These are phyloP conservation scores for Linum lewisii DNA, from an alignment of 345 rosid species.

Conservation along the genomic window DNA sequence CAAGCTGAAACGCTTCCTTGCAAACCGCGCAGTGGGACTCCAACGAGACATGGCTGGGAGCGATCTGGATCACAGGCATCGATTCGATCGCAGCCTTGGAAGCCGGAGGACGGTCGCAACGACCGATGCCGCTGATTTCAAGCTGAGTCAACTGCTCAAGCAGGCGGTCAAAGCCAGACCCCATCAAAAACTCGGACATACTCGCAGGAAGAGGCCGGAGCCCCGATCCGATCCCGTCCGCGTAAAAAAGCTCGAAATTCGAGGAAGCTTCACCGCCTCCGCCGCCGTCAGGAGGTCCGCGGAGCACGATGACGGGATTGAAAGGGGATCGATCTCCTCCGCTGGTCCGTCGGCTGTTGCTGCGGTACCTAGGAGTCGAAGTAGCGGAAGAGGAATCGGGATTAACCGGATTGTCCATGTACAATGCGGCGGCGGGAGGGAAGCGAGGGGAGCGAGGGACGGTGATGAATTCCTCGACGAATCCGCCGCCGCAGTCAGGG, in stretches of 20 bases:
- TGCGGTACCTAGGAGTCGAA: no score
- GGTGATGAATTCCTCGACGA: neutral
- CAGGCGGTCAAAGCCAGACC: slow-evolving; percentile 77
- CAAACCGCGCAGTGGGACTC: slow-evolving; percentile 91
- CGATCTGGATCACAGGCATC: slow-evolving; percentile 54
- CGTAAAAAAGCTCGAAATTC: slow-evolving; percentile 64
- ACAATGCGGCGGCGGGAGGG: neutral
- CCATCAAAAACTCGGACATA: slow-evolving; percentile 77
- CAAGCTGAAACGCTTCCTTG: slow-evolving; percentile 63
- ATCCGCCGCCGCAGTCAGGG: neutral
- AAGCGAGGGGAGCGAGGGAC: neutral
- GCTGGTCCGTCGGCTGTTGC: neutral
- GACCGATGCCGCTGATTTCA: slow-evolving; percentile 48
- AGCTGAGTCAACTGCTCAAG: slow-evolving; percentile 74
- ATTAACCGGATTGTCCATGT: neutral
- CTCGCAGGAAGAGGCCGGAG: slow-evolving; percentile 66
- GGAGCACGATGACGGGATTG: slow-evolving; percentile 3
- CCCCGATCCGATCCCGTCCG: slow-evolving; percentile 76
- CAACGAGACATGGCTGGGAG: slow-evolving; percentile 20
- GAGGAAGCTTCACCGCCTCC: neutral
- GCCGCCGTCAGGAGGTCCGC: neutral
- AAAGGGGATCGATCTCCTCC: neutral
- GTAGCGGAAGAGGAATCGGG: no score
- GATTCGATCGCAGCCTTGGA: slow-evolving; percentile 81
- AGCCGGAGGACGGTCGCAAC: slow-evolving; percentile 60